Conservation (phyloP, 2,329 filamentous ascomycete genomes). For the Aspergillus glaucus region DNA sequence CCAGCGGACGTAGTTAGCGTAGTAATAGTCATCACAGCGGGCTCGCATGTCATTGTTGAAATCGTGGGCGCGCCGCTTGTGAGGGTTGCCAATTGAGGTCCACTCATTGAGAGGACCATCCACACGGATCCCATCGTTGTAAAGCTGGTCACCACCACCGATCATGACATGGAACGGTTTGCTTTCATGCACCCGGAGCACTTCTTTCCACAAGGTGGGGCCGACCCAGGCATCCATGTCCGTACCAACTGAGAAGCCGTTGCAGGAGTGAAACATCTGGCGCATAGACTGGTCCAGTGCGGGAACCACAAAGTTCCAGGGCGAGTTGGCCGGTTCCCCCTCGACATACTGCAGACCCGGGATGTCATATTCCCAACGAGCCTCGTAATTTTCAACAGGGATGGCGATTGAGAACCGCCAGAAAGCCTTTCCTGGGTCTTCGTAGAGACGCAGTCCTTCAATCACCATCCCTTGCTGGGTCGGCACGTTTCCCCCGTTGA, state of each 20-base stretch:
- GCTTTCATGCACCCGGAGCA: conserved; percentile 53
- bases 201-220: conserved; percentile 59
- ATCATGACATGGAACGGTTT: conserved; percentile 65
- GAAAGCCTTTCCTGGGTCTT: conserved; percentile 54
- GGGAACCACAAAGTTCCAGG: conserved; percentile 51
- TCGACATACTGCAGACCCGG: conserved; percentile 58
- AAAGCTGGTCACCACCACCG: conserved; percentile 84
- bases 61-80: conserved; percentile 53
- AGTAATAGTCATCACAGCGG: conserved; percentile 57
- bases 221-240: conserved; percentile 58
- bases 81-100: conserved; percentile 56
- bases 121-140: conserved; percentile 74
- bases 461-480: conserved; percentile 24
- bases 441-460: conserved; percentile 52
- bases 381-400: conserved; percentile 66
- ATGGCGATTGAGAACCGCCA: conserved; percentile 54
- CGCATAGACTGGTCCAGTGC: conserved; percentile 59
- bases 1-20: conserved; percentile 56
- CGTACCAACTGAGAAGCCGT: conserved; percentile 61
- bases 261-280: conserved; percentile 65
- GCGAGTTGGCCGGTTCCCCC: conserved; percentile 49
- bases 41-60: conserved; percentile 60
- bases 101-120: conserved; percentile 67
- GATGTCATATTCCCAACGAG: conserved; percentile 72
- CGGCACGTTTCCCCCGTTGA: conserved; percentile 7